Evolutionary conservation across 495 filamentous ascomycete genomes (phyloP).

Genomic region (Copromyces sp.): DNA sequence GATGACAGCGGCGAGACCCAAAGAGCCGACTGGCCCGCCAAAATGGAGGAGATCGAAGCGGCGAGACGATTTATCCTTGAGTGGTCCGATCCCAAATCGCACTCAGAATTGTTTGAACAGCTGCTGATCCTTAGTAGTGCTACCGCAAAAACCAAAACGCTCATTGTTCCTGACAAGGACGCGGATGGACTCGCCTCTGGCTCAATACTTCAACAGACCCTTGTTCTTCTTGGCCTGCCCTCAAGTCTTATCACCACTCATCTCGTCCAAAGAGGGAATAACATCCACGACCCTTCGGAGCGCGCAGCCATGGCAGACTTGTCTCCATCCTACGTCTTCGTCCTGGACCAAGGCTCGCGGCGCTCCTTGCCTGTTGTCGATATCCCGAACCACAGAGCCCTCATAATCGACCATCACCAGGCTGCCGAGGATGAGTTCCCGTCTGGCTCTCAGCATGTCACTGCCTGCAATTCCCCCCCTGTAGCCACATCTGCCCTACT

Average conservation of each 20-base stretch:
- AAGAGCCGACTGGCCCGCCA: background rate
- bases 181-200: conserved; percentile 51
- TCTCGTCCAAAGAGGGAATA: conserved; percentile 41
- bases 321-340: conserved; percentile 42
- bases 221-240: conserved; percentile 39
- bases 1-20: background rate
- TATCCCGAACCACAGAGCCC: conserved; percentile 20
- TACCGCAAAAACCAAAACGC: conserved; percentile 18
- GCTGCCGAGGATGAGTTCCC: conserved; percentile 42
- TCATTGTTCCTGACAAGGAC: conserved; percentile 54
- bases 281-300: conserved; percentile 38
- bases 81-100: conserved; percentile 34
- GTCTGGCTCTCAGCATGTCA: conserved; percentile 34
- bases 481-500: conserved; percentile 47
- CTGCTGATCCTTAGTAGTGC: conserved; percentile 6
- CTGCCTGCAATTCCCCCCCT: conserved; percentile 45
- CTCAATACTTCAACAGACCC: conserved; percentile 44
- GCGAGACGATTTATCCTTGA: conserved; percentile 32
- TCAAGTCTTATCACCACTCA: conserved; percentile 38
- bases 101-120: background rate
- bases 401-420: conserved; percentile 53
- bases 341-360: conserved; percentile 50
- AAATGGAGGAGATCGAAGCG: background rate
- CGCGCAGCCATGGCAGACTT: conserved; percentile 33
- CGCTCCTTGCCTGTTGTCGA: conserved; percentile 36